A percentile compares a stretch with the other conserved stretches of the same genome.
Conservation (phyloP, 768 basidiomycete species). For the Kondoa subrosea region DNA sequence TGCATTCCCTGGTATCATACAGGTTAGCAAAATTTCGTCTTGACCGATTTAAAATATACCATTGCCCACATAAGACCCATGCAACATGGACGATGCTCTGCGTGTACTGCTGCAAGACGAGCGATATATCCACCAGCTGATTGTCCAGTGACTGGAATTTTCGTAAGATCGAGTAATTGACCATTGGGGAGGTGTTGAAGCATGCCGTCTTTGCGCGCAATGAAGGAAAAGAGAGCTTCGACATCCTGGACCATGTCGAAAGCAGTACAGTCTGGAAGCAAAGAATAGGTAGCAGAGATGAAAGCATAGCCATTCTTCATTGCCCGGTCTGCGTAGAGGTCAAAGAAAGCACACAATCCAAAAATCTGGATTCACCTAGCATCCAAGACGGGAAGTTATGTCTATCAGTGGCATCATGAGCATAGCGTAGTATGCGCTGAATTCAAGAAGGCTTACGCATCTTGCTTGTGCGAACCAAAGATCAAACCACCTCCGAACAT, state of each 20-base stretch:
- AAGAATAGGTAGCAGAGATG: not conserved
- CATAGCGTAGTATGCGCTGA: not conserved
- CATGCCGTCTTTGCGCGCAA: not conserved
- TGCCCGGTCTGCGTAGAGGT: not conserved
- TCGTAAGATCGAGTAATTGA: not conserved
- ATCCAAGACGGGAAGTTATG: not conserved
- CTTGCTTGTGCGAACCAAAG: not conserved
- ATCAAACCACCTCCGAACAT: not conserved
- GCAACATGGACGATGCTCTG: not conserved
- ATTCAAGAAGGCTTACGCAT: not conserved
- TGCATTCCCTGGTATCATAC: not conserved
- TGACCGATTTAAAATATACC: no score
- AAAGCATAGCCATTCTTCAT: not conserved
- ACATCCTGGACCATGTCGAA: not conserved
- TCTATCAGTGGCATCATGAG: not conserved
- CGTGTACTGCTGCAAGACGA: not conserved
- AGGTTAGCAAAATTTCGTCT: no score
- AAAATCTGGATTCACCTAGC: not conserved
- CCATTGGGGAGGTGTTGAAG: not conserved
- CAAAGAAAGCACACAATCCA: not conserved
- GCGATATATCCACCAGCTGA: not conserved
- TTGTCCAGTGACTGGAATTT: not conserved
- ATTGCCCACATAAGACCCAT: not conserved
- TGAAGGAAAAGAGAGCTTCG: not conserved
- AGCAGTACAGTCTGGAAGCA: not conserved